Conservation (phyloP, 78 protist species). For the Mantamonas sphyraenae region DNA sequence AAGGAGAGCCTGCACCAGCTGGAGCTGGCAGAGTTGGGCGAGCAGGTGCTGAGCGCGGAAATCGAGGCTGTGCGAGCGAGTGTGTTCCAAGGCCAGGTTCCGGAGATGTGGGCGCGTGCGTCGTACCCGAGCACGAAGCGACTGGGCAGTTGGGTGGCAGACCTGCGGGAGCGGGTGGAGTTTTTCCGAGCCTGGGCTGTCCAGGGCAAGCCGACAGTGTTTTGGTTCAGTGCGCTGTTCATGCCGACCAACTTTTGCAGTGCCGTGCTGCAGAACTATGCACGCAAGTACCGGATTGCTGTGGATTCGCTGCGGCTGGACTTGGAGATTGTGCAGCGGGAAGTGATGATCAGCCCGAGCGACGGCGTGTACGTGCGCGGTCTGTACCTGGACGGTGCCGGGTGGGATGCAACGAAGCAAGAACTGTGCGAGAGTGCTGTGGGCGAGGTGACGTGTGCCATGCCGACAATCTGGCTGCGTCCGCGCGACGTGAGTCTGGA, state of each 20-base stretch:
- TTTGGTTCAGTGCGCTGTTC: no score
- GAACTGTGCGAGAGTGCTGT: conserved; percentile 24
- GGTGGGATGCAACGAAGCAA: conserved; percentile 27
- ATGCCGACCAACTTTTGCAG: no score
- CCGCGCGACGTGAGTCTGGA: conserved; percentile 9
- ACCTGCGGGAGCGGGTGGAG: conserved; percentile 26
- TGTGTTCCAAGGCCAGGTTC: conserved; percentile 8
- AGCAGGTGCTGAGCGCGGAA: conserved; percentile 31
- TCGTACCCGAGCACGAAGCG: conserved; percentile 44
- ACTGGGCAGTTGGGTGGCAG: conserved; percentile 41
- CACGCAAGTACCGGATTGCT: conserved; percentile 50
- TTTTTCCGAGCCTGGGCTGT: conserved; percentile 32
- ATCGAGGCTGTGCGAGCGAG: conserved; percentile 19
- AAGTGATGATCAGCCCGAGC: conserved; percentile 17
- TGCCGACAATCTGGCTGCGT: conserved; percentile 41
- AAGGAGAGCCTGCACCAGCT: conserved; percentile 9
- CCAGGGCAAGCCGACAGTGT: conserved; percentile 46
- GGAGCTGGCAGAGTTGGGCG: conserved; percentile 26
- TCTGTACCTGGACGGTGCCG: conserved; percentile 57
- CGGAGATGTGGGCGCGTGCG: conserved; percentile 8
- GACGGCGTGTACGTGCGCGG: conserved; percentile 57
- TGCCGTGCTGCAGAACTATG: conserved; percentile 72
- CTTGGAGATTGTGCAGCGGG: not conserved
- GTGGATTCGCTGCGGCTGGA: conserved; percentile 56
- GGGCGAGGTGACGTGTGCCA: conserved; percentile 5